phyloP scores from a whole-genome alignment of 768 basidiomycete genomes.

The Leccinum sublutescens region DNA sequence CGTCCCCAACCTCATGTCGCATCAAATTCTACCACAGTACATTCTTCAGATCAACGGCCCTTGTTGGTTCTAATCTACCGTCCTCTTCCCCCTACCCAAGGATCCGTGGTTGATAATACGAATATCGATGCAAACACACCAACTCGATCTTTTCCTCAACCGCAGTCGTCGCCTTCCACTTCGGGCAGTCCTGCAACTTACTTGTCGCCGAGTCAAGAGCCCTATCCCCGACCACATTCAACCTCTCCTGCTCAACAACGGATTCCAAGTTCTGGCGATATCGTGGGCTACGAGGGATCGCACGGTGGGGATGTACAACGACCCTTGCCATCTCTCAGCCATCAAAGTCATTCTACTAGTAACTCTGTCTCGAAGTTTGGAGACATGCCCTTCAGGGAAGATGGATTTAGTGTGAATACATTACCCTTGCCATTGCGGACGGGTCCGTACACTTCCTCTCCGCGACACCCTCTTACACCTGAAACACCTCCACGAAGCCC shows the following conservation, averaged over 20 bases:
- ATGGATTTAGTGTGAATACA: conserved; percentile 24
- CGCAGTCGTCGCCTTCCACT: conserved; percentile 24
- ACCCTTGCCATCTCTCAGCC: conserved; percentile 23
- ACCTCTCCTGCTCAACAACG: conserved; percentile 41
- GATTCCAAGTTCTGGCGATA: conserved; percentile 21
- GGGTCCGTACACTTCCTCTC: conserved; percentile 25
- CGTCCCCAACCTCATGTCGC: conserved; percentile 27
- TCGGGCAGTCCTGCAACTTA: conserved; percentile 24
- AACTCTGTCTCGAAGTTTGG: conserved; percentile 32
- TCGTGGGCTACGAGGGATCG: conserved; percentile 13
- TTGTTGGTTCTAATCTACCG: conserved; percentile 19
- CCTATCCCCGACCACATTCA: conserved; percentile 62
- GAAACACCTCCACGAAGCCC: conserved; percentile 67
- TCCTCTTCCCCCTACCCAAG: conserved; percentile 32
- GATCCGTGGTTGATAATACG: conserved; percentile 15
- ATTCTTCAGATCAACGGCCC: conserved; percentile 16
- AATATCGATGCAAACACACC: conserved; percentile 19
- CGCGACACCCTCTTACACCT: conserved; percentile 21
- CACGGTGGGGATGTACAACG: conserved; percentile 33
- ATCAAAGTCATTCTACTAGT: conserved; percentile 29
- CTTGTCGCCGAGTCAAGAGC: conserved; percentile 52
- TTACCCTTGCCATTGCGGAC: conserved; percentile 29
- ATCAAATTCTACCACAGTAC: conserved; percentile 15
- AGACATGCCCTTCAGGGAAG: conserved; percentile 30
- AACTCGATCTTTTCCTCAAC: conserved; percentile 21